phyloP scores from a whole-genome alignment of 2,329 filamentous ascomycete genomes.

The Nemania diffusa region DNA sequence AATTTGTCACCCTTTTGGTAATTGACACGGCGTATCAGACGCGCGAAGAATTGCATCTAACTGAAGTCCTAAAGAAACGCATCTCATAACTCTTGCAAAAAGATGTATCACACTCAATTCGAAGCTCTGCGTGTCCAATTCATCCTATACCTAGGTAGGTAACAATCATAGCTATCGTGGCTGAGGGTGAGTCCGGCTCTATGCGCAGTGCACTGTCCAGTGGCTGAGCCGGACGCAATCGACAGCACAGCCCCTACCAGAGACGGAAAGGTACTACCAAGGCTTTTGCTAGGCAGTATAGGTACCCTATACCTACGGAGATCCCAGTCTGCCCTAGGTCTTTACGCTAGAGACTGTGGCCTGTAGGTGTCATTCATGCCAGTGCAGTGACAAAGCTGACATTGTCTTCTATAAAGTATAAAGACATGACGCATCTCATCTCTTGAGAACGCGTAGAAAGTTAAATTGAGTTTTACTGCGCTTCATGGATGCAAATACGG shows the following conservation, averaged over 20 bases:
- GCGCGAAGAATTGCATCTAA: slow-evolving; percentile 5
- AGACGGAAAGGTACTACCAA: slow-evolving; percentile 17
- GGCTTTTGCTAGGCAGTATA: neutral
- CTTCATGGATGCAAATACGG: neutral
- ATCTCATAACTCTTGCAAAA: neutral
- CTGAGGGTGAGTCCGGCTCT: slow-evolving; percentile 22
- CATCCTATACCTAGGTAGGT: neutral
- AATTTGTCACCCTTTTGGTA: slow-evolving; percentile 16
- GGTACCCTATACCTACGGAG: neutral
- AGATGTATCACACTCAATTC: neutral
- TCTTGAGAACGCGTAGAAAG: neutral
- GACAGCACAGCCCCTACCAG: slow-evolving; percentile 23
- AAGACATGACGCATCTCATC: neutral
- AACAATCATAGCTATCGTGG: slow-evolving; percentile 11
- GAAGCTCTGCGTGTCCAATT: neutral
- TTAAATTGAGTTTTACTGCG: neutral
- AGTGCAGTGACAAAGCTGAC: neutral
- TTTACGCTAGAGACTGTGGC: neutral
- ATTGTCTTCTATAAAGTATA: neutral
- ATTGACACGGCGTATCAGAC: neutral
- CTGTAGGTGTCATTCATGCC: neutral
- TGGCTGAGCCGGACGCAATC: slow-evolving; percentile 26
- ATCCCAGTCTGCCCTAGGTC: too few species aligned
- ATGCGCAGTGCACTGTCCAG: neutral
- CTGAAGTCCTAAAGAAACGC: too few species aligned